A percentile compares a stretch with the other conserved stretches of the same genome.
Evolutionary conservation across 2,329 filamentous ascomycete genomes (phyloP).

Genomic region (Orbilia ellipsospora): DNA sequence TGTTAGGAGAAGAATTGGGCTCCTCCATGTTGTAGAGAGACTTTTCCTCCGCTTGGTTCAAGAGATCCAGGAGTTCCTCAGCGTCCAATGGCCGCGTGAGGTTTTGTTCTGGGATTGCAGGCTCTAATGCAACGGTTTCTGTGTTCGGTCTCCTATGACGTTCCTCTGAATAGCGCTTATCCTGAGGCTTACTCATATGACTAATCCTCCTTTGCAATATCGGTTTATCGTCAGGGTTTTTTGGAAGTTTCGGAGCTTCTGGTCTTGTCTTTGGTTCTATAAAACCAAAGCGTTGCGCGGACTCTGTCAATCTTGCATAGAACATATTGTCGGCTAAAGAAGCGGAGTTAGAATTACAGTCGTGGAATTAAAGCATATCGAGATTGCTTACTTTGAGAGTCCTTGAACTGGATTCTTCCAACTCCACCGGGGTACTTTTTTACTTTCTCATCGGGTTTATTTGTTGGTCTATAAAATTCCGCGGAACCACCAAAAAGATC

Average conservation of each 20-base stretch:
- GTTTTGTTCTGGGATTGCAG: constrained; percentile 43
- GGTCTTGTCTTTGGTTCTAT: constrained; percentile 31
- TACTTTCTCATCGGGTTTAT: constrained; percentile 19
- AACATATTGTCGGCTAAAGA: constrained; percentile 45
- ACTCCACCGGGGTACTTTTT: constrained; percentile 47
- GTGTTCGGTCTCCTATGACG: constrained; percentile 34
- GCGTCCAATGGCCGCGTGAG: constrained; percentile 50
- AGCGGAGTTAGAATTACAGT: not conserved
- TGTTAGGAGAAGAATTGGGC: constrained; percentile 14
- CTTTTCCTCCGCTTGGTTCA: constrained; percentile 51
- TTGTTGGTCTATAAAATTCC: constrained; percentile 42
- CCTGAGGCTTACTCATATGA: constrained; percentile 22
- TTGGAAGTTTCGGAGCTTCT: constrained; percentile 12
- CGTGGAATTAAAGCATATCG: too few relatives aligned
- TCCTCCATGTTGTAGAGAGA: constrained; percentile 41
- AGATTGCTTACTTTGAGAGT: constrained; percentile 30
- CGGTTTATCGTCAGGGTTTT: constrained; percentile 22
- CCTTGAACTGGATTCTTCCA: constrained; percentile 47
- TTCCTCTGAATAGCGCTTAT: constrained; percentile 25
- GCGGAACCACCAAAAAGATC: constrained; percentile 50
- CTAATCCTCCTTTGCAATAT: constrained; percentile 40
- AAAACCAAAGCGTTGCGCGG: constrained; percentile 43
- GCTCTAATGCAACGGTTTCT: constrained; percentile 45
- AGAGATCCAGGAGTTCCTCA: constrained; percentile 46
- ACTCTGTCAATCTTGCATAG: constrained; percentile 50